Conservation (phyloP, 768 basidiomycete genomes). For the Mycena kentingensis region DNA sequence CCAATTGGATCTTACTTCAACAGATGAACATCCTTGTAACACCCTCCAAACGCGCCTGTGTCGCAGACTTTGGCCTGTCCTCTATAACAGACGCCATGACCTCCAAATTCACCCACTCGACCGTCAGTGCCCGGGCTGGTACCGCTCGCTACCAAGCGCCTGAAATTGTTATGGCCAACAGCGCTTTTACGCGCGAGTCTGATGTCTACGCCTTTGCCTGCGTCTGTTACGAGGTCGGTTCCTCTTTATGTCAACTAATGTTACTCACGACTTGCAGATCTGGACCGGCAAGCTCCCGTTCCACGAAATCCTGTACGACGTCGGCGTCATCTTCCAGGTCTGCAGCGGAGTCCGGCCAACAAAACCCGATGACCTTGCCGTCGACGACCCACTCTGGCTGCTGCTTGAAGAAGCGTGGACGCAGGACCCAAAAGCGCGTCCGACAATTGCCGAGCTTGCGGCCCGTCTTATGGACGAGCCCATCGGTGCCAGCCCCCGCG, state of each 20-base stretch:
- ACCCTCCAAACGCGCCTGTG: constrained; percentile 18
- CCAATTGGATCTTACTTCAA: neutral
- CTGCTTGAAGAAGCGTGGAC: constrained; percentile 14
- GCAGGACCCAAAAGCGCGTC: constrained; percentile 1
- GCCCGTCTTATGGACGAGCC: constrained; percentile 5
- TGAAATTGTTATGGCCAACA: constrained; percentile 2
- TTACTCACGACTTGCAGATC: constrained; percentile 7
- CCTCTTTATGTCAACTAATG: neutral
- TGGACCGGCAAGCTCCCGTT: constrained; percentile 11
- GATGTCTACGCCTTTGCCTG: constrained; percentile 18
- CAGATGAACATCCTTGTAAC: constrained; percentile 23
- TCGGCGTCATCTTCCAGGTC: constrained; percentile 4
- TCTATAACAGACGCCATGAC: constrained; percentile 12
- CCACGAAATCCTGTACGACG: constrained; percentile 1
- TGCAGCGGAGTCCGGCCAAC: constrained; percentile 3
- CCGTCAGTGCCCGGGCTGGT: constrained; percentile 4
- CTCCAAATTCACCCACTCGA: constrained; percentile 15
- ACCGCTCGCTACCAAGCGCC: constrained; percentile 15
- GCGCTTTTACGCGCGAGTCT: constrained; percentile 1
- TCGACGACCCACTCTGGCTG: constrained; percentile 12
- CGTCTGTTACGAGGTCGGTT: constrained; percentile 17
- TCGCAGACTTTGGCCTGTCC: constrained; percentile 22
- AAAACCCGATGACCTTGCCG: constrained; percentile 3
- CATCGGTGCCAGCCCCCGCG: constrained; percentile 5
- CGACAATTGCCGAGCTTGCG: constrained; percentile 4